These are phyloP conservation scores for Saussurea involucrata DNA, from an alignment of 129 eudicot species.

Conservation along the genomic window DNA sequence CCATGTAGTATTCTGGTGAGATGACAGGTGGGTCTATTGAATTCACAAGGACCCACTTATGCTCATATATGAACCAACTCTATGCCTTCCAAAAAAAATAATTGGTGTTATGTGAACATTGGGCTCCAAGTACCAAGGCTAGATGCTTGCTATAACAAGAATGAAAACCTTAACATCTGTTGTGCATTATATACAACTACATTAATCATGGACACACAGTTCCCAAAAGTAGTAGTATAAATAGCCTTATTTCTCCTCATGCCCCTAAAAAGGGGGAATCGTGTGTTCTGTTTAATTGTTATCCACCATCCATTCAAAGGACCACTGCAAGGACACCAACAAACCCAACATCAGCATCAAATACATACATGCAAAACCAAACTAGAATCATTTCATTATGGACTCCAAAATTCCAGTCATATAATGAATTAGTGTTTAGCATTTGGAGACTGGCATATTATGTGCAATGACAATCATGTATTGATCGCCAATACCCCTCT, in stretches of 20 bases:
- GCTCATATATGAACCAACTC: too few species aligned
- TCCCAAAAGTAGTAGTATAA: not conserved
- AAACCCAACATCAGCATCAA: not conserved
- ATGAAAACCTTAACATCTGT: not conserved
- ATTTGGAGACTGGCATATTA: too few species aligned
- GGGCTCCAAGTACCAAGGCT: not conserved
- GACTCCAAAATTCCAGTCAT: not conserved
- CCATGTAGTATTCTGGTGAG: too few species aligned
- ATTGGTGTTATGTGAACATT: too few species aligned
- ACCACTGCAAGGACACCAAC: not conserved
- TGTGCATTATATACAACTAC: not conserved
- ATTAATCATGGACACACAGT: not conserved
- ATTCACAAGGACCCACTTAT: too few species aligned
- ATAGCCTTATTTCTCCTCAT: constrained; percentile 13
- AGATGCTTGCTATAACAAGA: not conserved
- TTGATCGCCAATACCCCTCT: too few species aligned
- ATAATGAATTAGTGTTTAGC: too few species aligned
- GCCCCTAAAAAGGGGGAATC: not conserved
- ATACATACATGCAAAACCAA: not conserved
- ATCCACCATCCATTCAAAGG: constrained; percentile 1
- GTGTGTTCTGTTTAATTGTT: too few species aligned
- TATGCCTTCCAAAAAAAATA: too few species aligned
- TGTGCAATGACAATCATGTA: too few species aligned
- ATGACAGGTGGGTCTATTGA: too few species aligned
- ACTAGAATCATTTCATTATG: not conserved